These are phyloP conservation scores for Boletus vermiculosoides DNA, from an alignment of 768 basidiomycete genomes.

Conservation along the genomic window DNA sequence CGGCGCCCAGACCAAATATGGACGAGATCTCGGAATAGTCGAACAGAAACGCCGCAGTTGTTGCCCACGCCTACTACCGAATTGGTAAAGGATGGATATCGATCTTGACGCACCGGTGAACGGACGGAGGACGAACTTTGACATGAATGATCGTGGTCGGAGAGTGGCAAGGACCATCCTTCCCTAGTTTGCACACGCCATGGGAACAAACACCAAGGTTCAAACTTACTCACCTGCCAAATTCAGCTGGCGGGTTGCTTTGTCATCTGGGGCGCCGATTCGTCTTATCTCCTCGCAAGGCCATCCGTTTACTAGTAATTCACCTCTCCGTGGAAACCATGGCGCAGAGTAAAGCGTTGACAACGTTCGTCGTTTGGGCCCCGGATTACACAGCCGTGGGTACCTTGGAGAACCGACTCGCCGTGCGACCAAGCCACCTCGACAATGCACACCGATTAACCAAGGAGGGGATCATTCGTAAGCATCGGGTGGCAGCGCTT, in stretches of 20 bases:
- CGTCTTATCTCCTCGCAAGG: neutral
- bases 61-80: neutral
- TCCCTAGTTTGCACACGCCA: too few relatives aligned
- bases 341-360: constrained; percentile 13
- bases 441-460: constrained; percentile 38
- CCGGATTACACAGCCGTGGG: constrained; percentile 63
- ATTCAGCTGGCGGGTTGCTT: neutral
- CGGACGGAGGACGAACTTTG: neutral
- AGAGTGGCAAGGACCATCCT: neutral
- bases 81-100: neutral
- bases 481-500: constrained; percentile 22
- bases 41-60: constrained; percentile 15
- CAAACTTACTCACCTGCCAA: constrained; percentile 12
- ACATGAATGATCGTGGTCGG: neutral
- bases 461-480: constrained; percentile 49
- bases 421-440: constrained; percentile 53
- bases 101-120: neutral
- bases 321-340: constrained; percentile 9
- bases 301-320: too few relatives aligned
- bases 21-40: constrained; percentile 3
- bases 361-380: constrained; percentile 57
- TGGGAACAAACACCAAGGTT: constrained; percentile 4
- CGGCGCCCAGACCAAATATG: constrained; percentile 58
- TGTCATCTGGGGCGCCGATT: constrained; percentile 1
- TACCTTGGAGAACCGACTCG: constrained; percentile 49